Percentiles rank a stretch among this genome's conserved stretches.
Conservation (phyloP, 371 early-diverging fungal genomes). For the Rhizopus microsporus region DNA sequence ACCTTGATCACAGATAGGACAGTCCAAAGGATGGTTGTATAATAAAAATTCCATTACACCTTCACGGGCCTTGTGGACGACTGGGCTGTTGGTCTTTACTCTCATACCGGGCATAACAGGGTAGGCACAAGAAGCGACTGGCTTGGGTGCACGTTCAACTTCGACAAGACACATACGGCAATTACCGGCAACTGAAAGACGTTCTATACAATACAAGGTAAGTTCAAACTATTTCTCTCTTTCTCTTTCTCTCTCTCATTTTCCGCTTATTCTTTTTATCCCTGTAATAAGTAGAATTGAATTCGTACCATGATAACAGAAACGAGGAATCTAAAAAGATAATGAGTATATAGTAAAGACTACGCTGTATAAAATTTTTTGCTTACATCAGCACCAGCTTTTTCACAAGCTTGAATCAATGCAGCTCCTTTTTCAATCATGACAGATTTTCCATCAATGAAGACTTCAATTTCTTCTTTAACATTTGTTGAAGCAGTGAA, state of each 20-base stretch:
- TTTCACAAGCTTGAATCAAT: constrained; percentile 96
- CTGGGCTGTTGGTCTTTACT: constrained; percentile 90
- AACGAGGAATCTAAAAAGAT: constrained; percentile 78
- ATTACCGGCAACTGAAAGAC: constrained; percentile 96
- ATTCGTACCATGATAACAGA: constrained; percentile 90
- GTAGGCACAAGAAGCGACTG: constrained; percentile 96
- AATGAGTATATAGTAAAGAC: constrained; percentile 1
- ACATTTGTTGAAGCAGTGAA: constrained; percentile 56
- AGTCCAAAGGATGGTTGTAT: constrained; percentile 97
- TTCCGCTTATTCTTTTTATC: constrained; percentile 1
- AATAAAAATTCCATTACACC: constrained; percentile 98
- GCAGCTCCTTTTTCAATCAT: constrained; percentile 92
- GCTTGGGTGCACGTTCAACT: constrained; percentile 94
- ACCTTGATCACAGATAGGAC: constrained; percentile 98
- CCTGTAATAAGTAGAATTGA: neutral
- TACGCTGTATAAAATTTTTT: neutral
- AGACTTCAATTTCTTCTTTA: constrained; percentile 77
- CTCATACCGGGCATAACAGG: constrained; percentile 98
- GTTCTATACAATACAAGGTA: constrained; percentile 46
- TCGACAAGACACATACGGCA: constrained; percentile 99
- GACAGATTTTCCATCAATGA: constrained; percentile 90
- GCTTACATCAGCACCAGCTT: constrained; percentile 76
- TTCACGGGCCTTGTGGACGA: constrained; percentile 97
- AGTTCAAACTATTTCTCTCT: neutral
- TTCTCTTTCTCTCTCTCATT: neutral